Percentiles rank a stretch among this genome's conserved stretches.
Conservation (phyloP, 1,284 basidiomycete genomes). For the Golubevia sp. region DNA sequence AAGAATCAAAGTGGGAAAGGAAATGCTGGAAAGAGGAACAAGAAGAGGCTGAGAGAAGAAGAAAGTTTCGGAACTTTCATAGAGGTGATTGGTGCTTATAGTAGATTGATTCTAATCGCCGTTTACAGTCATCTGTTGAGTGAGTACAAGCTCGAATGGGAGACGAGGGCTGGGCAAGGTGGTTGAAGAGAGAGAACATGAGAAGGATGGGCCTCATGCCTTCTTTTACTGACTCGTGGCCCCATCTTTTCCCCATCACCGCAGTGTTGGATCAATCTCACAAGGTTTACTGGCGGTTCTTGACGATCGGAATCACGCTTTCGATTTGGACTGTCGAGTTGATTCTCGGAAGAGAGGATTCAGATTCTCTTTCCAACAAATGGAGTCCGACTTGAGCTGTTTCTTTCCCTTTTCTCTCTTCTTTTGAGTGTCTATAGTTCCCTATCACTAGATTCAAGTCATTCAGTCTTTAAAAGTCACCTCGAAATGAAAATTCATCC, state of each 20-base stretch:
- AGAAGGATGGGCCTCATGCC: too few species aligned
- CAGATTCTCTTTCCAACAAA: too few species aligned
- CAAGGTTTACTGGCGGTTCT: conserved; percentile 55
- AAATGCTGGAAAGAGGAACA: not conserved
- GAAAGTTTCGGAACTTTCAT: conserved; percentile 25
- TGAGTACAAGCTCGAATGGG: not conserved
- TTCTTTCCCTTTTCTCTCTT: too few species aligned
- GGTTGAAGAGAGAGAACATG: too few species aligned
- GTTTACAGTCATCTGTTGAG: conserved; percentile 52
- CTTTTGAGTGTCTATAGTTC: too few species aligned
- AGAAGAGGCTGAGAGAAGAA: not conserved
- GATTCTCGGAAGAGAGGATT: conserved; percentile 34
- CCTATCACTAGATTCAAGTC: too few species aligned
- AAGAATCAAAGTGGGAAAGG: conserved; percentile 6
- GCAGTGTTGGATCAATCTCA: conserved; percentile 49
- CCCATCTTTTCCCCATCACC: not conserved
- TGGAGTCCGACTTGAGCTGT: too few species aligned
- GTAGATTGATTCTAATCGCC: conserved; percentile 51
- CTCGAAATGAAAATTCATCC: too few species aligned
- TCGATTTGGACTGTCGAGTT: conserved; percentile 52
- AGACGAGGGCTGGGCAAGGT: too few species aligned
- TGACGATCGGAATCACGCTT: conserved; percentile 52
- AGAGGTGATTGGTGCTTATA: conserved; percentile 41
- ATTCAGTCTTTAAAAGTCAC: too few species aligned
- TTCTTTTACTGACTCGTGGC: not conserved